Evolutionary conservation across 495 filamentous ascomycete species (phyloP).

Genomic region (Niebla homalea): DNA sequence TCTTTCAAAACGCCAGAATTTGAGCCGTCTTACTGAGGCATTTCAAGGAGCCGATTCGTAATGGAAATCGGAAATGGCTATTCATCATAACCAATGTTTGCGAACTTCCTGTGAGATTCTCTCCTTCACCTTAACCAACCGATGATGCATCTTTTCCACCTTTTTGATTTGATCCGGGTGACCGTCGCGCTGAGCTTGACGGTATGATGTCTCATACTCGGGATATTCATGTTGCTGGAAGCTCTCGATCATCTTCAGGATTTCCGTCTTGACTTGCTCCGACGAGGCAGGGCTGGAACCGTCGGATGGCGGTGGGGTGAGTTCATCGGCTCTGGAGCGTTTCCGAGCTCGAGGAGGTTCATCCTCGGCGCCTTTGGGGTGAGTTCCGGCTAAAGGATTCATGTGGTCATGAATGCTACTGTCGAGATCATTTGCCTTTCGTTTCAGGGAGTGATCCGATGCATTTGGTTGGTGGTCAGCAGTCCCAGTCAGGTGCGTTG

Average conservation of each 20-base stretch:
- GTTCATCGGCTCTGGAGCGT: conserved; percentile 26
- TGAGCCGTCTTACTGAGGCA: too few species aligned
- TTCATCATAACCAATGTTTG: too few species aligned
- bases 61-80: too few species aligned
- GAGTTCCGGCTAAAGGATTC: conserved; percentile 21
- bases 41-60: too few species aligned
- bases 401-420: conserved; percentile 16
- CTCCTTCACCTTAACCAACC: conserved; percentile 48
- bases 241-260: conserved; percentile 39
- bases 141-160: conserved; percentile 44
- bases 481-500: not conserved
- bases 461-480: conserved; percentile 5
- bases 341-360: conserved; percentile 29
- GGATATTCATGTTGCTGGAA: conserved; percentile 49
- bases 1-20: too few species aligned
- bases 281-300: conserved; percentile 36
- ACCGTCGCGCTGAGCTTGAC: conserved; percentile 37
- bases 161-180: conserved; percentile 44
- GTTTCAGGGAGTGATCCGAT: conserved; percentile 30
- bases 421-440: conserved; percentile 32
- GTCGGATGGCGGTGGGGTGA: conserved; percentile 31
- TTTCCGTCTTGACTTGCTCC: conserved; percentile 21
- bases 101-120: conserved; percentile 44
- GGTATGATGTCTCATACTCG: conserved; percentile 49
- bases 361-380: conserved; percentile 20